Evolutionary conservation across 176 grass and related monocot genomes (phyloP), one percentile per base, ranked within the genome.

Genomic region (Oryza australiensis): DNA sequence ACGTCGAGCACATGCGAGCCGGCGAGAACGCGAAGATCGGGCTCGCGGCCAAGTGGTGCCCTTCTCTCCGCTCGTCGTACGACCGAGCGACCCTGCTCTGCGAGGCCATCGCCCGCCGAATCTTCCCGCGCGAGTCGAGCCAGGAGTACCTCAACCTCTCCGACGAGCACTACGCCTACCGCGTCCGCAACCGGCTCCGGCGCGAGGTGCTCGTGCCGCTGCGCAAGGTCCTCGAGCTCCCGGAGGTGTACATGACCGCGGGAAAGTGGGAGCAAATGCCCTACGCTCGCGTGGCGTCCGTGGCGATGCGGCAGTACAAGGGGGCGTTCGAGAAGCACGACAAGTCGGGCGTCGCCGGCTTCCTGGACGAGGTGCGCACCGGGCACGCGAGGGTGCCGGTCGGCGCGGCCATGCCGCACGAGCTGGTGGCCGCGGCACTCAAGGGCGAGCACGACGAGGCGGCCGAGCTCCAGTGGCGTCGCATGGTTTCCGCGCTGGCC

Each of bases 1-100:
- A 82, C 3, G 91, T 88, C 66, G 68, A 90, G 83, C 49, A 62
- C 24, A 74, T 67, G 67, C 83, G 82, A 12, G 68, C 65, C 23
- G 75, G 60, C 3, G 88, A 82, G 5, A n/a, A 85, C 22, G 14
- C 30, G 7, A 32, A 79, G 38, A 14, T 90, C 43, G 75, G 77
- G 7, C 81, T 93, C 13, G 84, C 91, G 2, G 87, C 91, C 28
- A 93, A 93, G 59, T 93, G 91, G 91, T 93, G 91, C 59, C 91
- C 91, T 16, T 87, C 91, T 45, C 71, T 87, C 43, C 85, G 87
- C 75, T 88, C 85, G 23, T 93, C 85, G 23, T 90, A 85, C 46
- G 91, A 93, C 35, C 77, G 73, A 3, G 75, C 87, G 3, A 93
- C 77, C 1, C 84, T 93, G 35, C 87, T 90, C 79, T 90, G 91